Evolutionary conservation across 2,329 filamentous ascomycete genomes (phyloP).

Genomic region (Trichoderma arundinaceum): DNA sequence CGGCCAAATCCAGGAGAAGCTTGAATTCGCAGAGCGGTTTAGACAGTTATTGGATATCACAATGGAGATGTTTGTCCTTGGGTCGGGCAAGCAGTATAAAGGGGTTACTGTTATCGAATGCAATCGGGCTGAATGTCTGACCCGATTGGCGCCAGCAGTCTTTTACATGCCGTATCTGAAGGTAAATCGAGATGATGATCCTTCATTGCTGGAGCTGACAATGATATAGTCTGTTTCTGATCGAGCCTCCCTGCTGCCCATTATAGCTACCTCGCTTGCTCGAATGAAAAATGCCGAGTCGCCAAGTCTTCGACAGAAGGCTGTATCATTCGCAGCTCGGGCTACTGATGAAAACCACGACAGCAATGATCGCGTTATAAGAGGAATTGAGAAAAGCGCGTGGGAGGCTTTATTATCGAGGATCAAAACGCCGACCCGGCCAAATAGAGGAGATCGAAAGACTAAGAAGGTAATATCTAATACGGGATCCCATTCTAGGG

Average conservation of each 20-base stretch:
- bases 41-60: slow-evolving; percentile 34
- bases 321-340: slow-evolving; percentile 30
- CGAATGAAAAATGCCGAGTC: slow-evolving; percentile 46
- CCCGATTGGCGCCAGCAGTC: slow-evolving; percentile 44
- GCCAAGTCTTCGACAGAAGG: slow-evolving; percentile 42
- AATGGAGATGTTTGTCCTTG: slow-evolving; percentile 40
- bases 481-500: neutral
- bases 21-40: neutral
- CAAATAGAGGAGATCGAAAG: neutral
- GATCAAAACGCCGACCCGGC: slow-evolving; percentile 29
- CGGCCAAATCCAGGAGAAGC: neutral
- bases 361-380: neutral
- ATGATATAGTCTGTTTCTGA: slow-evolving; percentile 38
- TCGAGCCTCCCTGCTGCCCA: slow-evolving; percentile 39
- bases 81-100: slow-evolving; percentile 36
- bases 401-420: slow-evolving; percentile 39
- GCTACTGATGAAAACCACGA: neutral
- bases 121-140: slow-evolving; percentile 37
- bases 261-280: slow-evolving; percentile 42
- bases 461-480: neutral
- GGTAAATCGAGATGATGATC: slow-evolving; percentile 36
- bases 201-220: slow-evolving; percentile 23
- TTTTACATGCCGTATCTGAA: slow-evolving; percentile 47
- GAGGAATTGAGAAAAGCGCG: slow-evolving; percentile 34
- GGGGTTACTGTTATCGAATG: slow-evolving; percentile 35